phyloP scores from a whole-genome alignment of 139 green algal species.

The Pseudopediastrum boryanum region DNA sequence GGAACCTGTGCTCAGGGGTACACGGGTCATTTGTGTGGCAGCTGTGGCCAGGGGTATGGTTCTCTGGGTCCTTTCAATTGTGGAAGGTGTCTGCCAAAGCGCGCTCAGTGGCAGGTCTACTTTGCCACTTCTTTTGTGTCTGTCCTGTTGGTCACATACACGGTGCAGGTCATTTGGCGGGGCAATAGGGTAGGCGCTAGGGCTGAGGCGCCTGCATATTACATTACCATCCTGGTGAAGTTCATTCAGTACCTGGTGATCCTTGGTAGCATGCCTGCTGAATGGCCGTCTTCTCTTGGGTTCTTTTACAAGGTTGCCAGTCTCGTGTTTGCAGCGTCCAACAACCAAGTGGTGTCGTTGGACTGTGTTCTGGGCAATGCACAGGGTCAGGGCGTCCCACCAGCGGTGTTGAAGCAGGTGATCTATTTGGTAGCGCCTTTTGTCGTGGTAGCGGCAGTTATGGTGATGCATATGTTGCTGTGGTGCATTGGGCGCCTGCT shows the following conservation, averaged over 20 bases:
- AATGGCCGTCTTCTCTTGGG: conserved; percentile 1
- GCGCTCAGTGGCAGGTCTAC: too few relatives aligned
- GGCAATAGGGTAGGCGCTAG: too few relatives aligned
- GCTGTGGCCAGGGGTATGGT: too few relatives aligned
- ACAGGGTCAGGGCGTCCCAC: neutral
- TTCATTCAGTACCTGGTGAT: conserved; percentile 11
- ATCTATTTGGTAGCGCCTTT: neutral
- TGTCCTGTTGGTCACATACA: too few relatives aligned
- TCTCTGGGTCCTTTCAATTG: too few relatives aligned
- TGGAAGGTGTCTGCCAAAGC: too few relatives aligned
- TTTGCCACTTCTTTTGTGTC: too few relatives aligned
- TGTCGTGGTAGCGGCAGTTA: neutral
- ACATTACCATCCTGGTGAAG: conserved; percentile 1
- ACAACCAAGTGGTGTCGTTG: neutral
- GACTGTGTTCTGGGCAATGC: neutral
- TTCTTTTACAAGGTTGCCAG: neutral
- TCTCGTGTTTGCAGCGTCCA: neutral
- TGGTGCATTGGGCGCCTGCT: neutral
- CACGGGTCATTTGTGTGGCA: too few relatives aligned
- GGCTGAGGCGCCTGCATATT: too few relatives aligned
- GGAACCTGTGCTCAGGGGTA: too few relatives aligned
- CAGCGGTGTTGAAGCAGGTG: neutral
- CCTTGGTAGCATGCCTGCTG: neutral
- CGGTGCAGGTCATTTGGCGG: too few relatives aligned
- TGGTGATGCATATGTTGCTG: conserved; percentile 8